Evolutionary conservation across 1,139 yeast species (phyloP), one percentile per base, ranked within the genome.

Genomic region (Waltiozyma sp.): DNA sequence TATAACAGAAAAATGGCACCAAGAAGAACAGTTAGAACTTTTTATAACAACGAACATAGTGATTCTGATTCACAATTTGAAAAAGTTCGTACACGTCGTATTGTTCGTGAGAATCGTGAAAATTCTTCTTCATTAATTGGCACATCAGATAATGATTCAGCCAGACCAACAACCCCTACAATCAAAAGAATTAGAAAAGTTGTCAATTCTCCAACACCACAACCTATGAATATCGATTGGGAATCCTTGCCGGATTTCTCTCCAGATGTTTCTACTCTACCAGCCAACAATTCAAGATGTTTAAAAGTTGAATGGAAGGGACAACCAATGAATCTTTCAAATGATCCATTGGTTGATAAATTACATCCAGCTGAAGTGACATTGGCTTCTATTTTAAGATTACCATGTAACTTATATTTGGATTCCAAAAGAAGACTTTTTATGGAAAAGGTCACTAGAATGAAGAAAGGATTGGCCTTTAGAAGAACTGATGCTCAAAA

Each of bases 401-500:
- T 91, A 51, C 95, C 96, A 7, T 83, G 89, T 45, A 84, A 81
- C 49, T 77, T 89, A 34, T 91, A 88, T 60, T 69, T 89, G 59
- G 98, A 91, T 63, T 86, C 96, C 8, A 91, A 91, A 69, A 77
- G 93, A 63, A 74, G 98, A 54, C 69, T 91, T 35, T 91, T 91
- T 63, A 75, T 77, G 49, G 97, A 91, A 61, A 89, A 89, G 65
- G 94, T 88, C 37, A 75, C 76, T 48, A 74, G 96, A 47, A 65
- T 83, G 58, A 78, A 76, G 58, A 71, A 70, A 45, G 86, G 85
- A 28, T 72, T 83, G 62, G 94, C 91, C 39, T 91, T 91, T 65
- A 80, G 97, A 67, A 79, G 96, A 66, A 91, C 97, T 0, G 98
- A 91, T 62, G 94, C 96, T 14, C 97, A 91, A 64, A 89, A 91